Evolutionary conservation across 306 rosid genomes (phyloP).

Genomic region (Mucuna pruriens): DNA sequence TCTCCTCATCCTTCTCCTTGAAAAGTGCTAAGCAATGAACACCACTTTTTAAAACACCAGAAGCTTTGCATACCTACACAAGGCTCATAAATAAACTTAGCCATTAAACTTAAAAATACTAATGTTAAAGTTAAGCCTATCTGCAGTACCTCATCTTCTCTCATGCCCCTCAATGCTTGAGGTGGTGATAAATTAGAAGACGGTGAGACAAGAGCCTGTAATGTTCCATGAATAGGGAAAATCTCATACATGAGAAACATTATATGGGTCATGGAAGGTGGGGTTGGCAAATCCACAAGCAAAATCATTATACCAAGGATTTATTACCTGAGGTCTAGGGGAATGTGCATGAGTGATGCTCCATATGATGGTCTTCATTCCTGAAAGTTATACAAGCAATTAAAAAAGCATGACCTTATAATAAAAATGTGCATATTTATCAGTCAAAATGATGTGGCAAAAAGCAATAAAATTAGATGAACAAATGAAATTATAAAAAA

Average conservation of each 20-base stretch:
- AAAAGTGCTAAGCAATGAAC: slow-evolving; percentile 97
- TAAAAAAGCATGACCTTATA: not conserved
- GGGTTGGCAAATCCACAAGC: slow-evolving; percentile 31
- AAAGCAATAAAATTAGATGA: slow-evolving; percentile 24
- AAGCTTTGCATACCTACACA: slow-evolving; percentile 88
- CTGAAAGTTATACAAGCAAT: slow-evolving; percentile 48
- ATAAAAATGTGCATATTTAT: not conserved
- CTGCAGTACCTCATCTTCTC: slow-evolving; percentile 92
- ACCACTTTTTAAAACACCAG: slow-evolving; percentile 96
- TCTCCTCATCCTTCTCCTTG: slow-evolving; percentile 98
- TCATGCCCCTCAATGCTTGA: slow-evolving; percentile 91
- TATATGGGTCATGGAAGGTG: slow-evolving; percentile 37
- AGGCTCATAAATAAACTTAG: slow-evolving; percentile 39
- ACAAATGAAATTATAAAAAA: slow-evolving; percentile 1
- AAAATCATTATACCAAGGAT: slow-evolving; percentile 28
- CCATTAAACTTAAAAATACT: slow-evolving; percentile 32
- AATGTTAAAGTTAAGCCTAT: slow-evolving; percentile 30
- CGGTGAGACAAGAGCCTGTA: slow-evolving; percentile 79
- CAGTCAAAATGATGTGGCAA: not conserved
- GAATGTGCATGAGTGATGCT: slow-evolving; percentile 97
- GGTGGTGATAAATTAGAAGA: slow-evolving; percentile 76
- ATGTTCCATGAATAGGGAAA: slow-evolving; percentile 57
- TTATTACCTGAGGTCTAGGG: slow-evolving; percentile 87
- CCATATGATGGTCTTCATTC: slow-evolving; percentile 99
- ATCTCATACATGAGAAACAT: slow-evolving; percentile 58